A percentile compares a stretch with the other conserved stretches of the same genome.
phyloP scores from a whole-genome alignment of 805 yeast genomes.

The Lachancea kluyveri region DNA sequence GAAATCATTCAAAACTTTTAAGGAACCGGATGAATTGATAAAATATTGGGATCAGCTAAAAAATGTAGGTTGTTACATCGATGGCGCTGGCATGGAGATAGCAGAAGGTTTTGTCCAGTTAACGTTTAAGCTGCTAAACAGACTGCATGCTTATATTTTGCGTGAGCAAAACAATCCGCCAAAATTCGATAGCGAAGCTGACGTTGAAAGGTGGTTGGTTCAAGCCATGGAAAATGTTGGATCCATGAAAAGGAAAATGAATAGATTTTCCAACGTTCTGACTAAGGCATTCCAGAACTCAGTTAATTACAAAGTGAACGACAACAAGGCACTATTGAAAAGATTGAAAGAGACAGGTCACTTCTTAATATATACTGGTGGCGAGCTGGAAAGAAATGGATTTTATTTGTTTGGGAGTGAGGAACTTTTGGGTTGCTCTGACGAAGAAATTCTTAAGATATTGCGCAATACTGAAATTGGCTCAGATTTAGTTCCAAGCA shows the following conservation, averaged over 20 bases:
- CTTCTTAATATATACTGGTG: constrained; percentile 68
- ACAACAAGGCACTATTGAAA: constrained; percentile 46
- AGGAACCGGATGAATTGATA: constrained; percentile 87
- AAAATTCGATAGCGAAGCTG: constrained; percentile 32
- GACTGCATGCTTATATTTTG: constrained; percentile 64
- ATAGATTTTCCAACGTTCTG: constrained; percentile 66
- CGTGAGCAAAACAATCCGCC: constrained; percentile 66
- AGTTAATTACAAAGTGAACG: constrained; percentile 50
- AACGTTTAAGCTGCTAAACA: constrained; percentile 58
- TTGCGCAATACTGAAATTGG: constrained; percentile 45
- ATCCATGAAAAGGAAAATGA: constrained; percentile 70
- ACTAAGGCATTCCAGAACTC: constrained; percentile 72
- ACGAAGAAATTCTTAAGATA: constrained; percentile 38
- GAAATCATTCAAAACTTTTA: constrained; percentile 71
- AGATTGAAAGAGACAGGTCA: constrained; percentile 62
- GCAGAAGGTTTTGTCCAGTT: constrained; percentile 69
- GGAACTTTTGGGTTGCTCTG: constrained; percentile 33
- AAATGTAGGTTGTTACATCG: constrained; percentile 70
- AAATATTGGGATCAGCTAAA: constrained; percentile 73
- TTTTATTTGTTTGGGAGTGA: constrained; percentile 72
- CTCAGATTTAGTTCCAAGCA: constrained; percentile 36
- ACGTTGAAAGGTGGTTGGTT: constrained; percentile 58
- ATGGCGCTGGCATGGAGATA: constrained; percentile 73
- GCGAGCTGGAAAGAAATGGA: constrained; percentile 63
- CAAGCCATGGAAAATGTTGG: constrained; percentile 67